Base-by-base conservation (phyloP, 306 rosid genomes). In the Lathyrus sativus region DNA sequence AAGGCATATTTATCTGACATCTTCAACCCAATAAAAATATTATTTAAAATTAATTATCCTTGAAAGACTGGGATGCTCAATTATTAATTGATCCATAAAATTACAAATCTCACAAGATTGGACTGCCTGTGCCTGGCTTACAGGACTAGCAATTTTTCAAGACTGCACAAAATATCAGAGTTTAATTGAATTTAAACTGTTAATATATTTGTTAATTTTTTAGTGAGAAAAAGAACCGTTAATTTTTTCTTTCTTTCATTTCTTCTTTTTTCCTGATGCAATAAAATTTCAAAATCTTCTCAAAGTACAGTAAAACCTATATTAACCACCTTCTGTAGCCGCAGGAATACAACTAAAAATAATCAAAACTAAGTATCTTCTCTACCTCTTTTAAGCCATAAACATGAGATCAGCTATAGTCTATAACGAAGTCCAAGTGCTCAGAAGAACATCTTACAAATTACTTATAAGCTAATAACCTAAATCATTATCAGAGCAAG, bases 11-110 rank as follows among this genome's bases (percentile, higher is more conserved):
- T 43, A 19, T 65, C 19, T 66, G 61, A 66, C 61, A 60, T 45
- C 63, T 50, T 43, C 60, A 42, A 28, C 74, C 42, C 41, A 79
- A 60, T 11, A 37, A 75, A 70, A 33, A 70, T 18, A 64, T 11
- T 18, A 54, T 42, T 50, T 18, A 6, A 35, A 60, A 39, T 13
- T 13, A 55, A 67, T 43, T 46, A 57, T 13, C 15, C 39, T 53
- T 43, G 11, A 50, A 63, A 68, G 35, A 54, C 17, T 17, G 28
- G 11, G 64, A 54, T 74, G 26, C 17, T 29, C 56, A 59, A 71
- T 38, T 42, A 58, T 43, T 41, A 39, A 37, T 24, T 35, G 29
- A 31, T 74, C 66, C 48, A 59, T 38, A 61, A 37, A 60, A 67
- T 43, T 42, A 71, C 31, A 22, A 60, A 65, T 65, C 62, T 50